Percentiles rank a stretch among this genome's conserved stretches.
Evolutionary conservation across 2,329 filamentous ascomycete species (phyloP).

Genomic region (Penicillium fuscoglaucum): DNA sequence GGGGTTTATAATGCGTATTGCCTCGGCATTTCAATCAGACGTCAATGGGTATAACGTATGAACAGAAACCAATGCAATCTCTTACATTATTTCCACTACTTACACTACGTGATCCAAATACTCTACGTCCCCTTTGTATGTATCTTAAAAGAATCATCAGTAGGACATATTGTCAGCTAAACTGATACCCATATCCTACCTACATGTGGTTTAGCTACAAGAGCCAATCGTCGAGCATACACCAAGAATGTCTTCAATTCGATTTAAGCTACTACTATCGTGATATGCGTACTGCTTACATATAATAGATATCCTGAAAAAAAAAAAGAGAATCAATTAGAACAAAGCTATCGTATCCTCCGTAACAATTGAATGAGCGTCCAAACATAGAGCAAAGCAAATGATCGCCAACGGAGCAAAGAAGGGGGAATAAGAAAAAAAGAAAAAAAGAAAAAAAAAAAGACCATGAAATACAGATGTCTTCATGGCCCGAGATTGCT

Average conservation of each 20-base stretch:
- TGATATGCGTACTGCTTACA: not conserved
- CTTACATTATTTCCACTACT: no score
- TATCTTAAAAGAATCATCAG: no score
- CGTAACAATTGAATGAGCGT: not conserved
- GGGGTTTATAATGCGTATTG: no score
- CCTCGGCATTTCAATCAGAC: no score
- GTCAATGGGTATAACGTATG: no score
- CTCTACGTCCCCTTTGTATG: no score
- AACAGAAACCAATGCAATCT: no score
- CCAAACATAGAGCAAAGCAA: not conserved
- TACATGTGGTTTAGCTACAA: not conserved
- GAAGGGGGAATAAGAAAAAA: constrained; percentile 7
- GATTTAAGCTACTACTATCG: not conserved
- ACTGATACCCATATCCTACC: no score
- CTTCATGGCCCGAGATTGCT: constrained; percentile 14
- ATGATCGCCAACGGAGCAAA: not conserved
- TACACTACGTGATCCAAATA: no score
- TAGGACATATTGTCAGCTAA: no score
- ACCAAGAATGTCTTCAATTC: not conserved
- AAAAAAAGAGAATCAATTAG: constrained; percentile 1
- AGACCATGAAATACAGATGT: constrained; percentile 4
- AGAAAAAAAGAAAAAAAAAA: not conserved
- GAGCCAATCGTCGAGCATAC: not conserved
- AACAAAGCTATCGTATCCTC: constrained; percentile 1
- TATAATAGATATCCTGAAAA: not conserved